Percentiles rank a stretch among this genome's conserved stretches.
These are phyloP conservation scores for Suillus occidentalis DNA, from an alignment of 768 basidiomycete genomes.

Conservation along the genomic window DNA sequence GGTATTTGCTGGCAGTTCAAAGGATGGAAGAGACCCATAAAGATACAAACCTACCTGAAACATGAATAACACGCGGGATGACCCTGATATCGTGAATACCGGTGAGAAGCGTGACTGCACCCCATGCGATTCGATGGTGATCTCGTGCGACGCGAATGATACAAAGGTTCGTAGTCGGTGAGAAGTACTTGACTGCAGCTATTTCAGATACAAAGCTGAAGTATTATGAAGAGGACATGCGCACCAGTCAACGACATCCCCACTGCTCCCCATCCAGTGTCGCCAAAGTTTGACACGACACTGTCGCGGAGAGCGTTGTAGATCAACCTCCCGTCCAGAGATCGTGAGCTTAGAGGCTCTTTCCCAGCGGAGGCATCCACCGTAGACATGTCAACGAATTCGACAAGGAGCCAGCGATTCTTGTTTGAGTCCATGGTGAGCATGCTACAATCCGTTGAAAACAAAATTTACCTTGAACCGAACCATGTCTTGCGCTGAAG, in stretches of 20 bases:
- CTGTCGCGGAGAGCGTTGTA: slow-evolving; percentile 70
- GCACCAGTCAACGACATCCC: slow-evolving; percentile 68
- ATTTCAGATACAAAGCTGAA: background rate
- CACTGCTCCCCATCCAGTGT: slow-evolving; percentile 83
- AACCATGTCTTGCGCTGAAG: background rate
- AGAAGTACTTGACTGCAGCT: slow-evolving; percentile 80
- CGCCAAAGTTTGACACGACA: slow-evolving; percentile 61
- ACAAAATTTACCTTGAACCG: background rate
- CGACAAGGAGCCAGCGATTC: slow-evolving; percentile 90
- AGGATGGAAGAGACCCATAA: background rate
- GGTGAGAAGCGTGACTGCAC: slow-evolving; percentile 68
- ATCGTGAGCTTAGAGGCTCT: slow-evolving; percentile 1
- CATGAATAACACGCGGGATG: slow-evolving; percentile 77
- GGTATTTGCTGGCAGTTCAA: background rate
- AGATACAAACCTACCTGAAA: slow-evolving; percentile 51
- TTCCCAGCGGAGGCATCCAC: slow-evolving; percentile 14
- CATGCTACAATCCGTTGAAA: background rate
- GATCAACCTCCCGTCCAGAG: slow-evolving; percentile 63
- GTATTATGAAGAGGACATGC: slow-evolving; percentile 18
- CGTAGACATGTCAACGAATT: slow-evolving; percentile 49
- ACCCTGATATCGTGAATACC: slow-evolving; percentile 55
- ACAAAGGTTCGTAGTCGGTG: slow-evolving; percentile 77
- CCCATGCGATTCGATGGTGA: slow-evolving; percentile 80
- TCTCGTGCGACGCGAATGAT: slow-evolving; percentile 86
- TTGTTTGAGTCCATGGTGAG: slow-evolving; percentile 26